phyloP scores from a whole-genome alignment of 495 filamentous ascomycete genomes.

The Hypomontagnella monticulosa region DNA sequence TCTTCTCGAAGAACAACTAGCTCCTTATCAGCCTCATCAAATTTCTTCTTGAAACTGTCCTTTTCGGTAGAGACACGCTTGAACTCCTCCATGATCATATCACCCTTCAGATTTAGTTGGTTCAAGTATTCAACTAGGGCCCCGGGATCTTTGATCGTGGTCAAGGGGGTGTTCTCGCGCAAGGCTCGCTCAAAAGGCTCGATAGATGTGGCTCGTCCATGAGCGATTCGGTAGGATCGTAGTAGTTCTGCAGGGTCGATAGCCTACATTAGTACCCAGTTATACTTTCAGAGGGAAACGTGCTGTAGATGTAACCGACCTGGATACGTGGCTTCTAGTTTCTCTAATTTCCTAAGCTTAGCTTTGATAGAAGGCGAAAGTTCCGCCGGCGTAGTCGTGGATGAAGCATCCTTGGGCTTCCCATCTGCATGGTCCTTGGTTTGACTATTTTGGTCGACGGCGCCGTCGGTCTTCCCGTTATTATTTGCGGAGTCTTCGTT shows the following conservation, averaged over 20 bases:
- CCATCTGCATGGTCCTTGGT: slow-evolving; percentile 36
- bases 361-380: slow-evolving; percentile 77
- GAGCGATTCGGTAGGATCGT: slow-evolving; percentile 88
- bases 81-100: slow-evolving; percentile 93
- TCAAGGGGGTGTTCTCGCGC: slow-evolving; percentile 89
- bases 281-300: not conserved
- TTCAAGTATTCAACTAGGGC: slow-evolving; percentile 94
- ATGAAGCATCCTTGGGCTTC: slow-evolving; percentile 18
- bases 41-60: slow-evolving; percentile 80
- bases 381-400: slow-evolving; percentile 59
- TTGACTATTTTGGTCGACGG: slow-evolving; percentile 45
- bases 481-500: slow-evolving; percentile 44
- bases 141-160: slow-evolving; percentile 84
- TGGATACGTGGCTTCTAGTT: slow-evolving; percentile 84
- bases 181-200: slow-evolving; percentile 92
- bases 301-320: slow-evolving; percentile 58
- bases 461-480: slow-evolving; percentile 38
- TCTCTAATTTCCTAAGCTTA: slow-evolving; percentile 80
- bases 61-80: slow-evolving; percentile 84
- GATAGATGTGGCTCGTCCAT: slow-evolving; percentile 82
- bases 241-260: slow-evolving; percentile 71
- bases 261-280: slow-evolving; percentile 2
- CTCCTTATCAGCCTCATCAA: slow-evolving; percentile 73
- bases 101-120: slow-evolving; percentile 82
- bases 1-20: slow-evolving; percentile 62